Evolutionary conservation across 2,329 filamentous ascomycete genomes (phyloP), one percentile per base, ranked within the genome.

Genomic region (Tolypocladium endophyticum): DNA sequence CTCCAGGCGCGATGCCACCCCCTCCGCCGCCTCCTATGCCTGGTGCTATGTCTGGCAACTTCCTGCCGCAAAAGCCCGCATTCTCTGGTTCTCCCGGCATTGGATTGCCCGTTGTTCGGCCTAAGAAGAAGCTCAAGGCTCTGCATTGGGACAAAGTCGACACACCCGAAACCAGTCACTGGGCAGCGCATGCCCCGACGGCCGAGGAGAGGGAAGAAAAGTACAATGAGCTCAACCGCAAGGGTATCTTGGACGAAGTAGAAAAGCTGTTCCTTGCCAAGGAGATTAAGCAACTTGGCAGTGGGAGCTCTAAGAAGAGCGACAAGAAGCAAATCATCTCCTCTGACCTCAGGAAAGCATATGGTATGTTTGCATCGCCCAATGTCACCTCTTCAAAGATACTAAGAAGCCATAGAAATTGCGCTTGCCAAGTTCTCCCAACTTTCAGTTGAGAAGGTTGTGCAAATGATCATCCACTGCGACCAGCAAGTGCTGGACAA

Each of bases 131-230:
- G 81, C 90, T 99, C 74, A 99, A 99, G 85, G 93, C 93, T 61
- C 82, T 99, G 66, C 94, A 99, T 77, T 97, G 94, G 93, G 94
- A 99, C 76, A 97, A 97, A 79, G 91, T 99, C 59, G 94, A 99
- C 74, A 84, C 89, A 58, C 90, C 92, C 28, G 86, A 94, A 71
- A 89, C 91, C 57, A 97, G 93, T 58, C 90, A 97, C 67, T 97
- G 93, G 93, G 92, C 92, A 39, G 82, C 85, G 9, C 91, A 96
- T 72, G 85, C 89, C 36, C 88, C 90, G 6, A 95, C 90, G n/a
- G 84, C 87, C 5, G 87, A 95, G 71, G 89, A 89, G 62, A 90
- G 92, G 70, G 94, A 99, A 76, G 90, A 96, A 75, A 97, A 97
- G 74, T 97, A 97, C 71, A 86, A 88, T 45, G 94, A 97, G 69